Evolutionary conservation across 1,284 basidiomycete species (phyloP), one percentile per base, ranked within the genome.

Genomic region (Heliocybe sulcata): DNA sequence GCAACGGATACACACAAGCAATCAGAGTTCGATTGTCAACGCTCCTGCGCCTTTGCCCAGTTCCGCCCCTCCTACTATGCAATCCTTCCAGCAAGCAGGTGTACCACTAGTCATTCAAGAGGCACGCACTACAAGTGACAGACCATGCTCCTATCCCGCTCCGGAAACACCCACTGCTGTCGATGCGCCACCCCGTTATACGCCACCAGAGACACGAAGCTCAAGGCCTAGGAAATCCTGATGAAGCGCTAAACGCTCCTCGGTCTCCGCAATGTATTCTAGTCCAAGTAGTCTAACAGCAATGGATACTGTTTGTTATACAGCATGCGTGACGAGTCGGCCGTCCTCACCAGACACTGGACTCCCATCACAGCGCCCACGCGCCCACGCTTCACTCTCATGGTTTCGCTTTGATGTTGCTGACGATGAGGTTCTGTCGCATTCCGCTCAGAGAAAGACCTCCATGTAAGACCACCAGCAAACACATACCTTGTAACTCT

Each of bases 401-500:
- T 12, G 84, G 83, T 59, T 76, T 82, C 52, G 77, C 70, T 67
- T 90, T 90, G 70, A 90, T 80, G 62, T 87, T 90, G 75, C 79
- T 86, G 63, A 92, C 88, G 60, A 92, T 92, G 58, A 92, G 72
- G 59, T 80, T 85, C 87, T 89, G 67, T 55, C 56, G 54, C 55
- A 56, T 57, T 3, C 6, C 16, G n/a, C 19, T 20, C 12, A 53
- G 35, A 22, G 26, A 16, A 57, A 27, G 61, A 61, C 55, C 42
- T 48, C 19, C n/a, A 58, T 51, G 19, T 47, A 33, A 20, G 12
- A 50, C 29, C 25, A 50, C 22, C 48, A 50, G 26, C 53, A 29
- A 50, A 45, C 35, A 63, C 79, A 63, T 56, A 84, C 87, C 87
- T 98, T 98, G 77, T 98, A 98, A 45, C 82, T 84, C 60, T 92